Base-by-base conservation (phyloP, 2,329 filamentous ascomycete species). In the Hirsutella rhossiliensis region DNA sequence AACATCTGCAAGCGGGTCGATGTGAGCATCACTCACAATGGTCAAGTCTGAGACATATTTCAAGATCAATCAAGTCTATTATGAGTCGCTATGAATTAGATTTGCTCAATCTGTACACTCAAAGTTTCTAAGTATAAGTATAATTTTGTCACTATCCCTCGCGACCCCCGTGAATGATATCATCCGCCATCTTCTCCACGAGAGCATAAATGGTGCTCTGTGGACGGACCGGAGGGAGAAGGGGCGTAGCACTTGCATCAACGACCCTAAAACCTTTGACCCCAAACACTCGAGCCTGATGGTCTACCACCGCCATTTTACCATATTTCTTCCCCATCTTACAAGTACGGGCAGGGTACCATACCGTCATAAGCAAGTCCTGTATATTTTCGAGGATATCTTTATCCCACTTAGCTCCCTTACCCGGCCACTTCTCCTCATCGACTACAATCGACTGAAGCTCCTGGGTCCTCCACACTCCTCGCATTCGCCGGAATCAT, bases 261-360 rank as follows among this genome's bases (percentile, higher is more conserved):
- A 45, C 43, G 15, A 45, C 43, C 3, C 43, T 13, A 15, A 45
- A 8, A 5, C 32, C 43, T 2, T 19, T 3, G 8, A 45, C 43
- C 4, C 40, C 43, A 5, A 32, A 27, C 6, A 45, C 43, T 5
- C 40, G 27, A 5, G 34, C 43, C n/a, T 28, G 27, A 19, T 13
- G 17, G 28, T 45, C 40, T 2, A 42, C 20, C 6, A 45, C 43
- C 11, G 43, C 43, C 23, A 20, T 36, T 3, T 4, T 4, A 19
- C 78, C 73, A n/a, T 60, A 60, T 30, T 69, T 65, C 2, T 62
- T 60, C 2, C 75, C 74, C 49, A 78, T 78, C 0, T 70, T 61
- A 41, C 65, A 69, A 0, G 72, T 72, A 42, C 68, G 70, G 0
- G 65, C 69, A 2, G 70, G 69, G 54, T 78, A 74, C 38, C 42